These are phyloP conservation scores for Pisolithus orientalis DNA, from an alignment of 768 basidiomycete species.

Conservation along the genomic window DNA sequence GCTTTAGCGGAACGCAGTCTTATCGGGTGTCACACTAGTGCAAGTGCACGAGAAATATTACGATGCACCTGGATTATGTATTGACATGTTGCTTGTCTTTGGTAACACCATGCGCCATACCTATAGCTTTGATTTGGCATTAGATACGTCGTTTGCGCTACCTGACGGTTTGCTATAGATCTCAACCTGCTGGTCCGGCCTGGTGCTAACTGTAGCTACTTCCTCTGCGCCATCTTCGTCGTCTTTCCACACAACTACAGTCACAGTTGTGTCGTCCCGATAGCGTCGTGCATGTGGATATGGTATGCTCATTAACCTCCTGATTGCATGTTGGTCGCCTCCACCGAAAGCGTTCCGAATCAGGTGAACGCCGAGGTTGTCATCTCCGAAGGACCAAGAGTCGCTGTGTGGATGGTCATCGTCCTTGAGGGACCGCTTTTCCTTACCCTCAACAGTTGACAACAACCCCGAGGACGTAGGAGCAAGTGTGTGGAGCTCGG, in stretches of 20 bases:
- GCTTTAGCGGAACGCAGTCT: no score
- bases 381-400: constrained; percentile 75
- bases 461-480: constrained; percentile 45
- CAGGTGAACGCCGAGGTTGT: constrained; percentile 73
- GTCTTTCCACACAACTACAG: constrained; percentile 80
- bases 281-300: constrained; percentile 69
- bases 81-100: neutral
- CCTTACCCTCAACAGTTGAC: constrained; percentile 59
- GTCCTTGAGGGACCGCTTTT: constrained; percentile 23
- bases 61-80: no score
- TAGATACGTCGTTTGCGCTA: neutral
- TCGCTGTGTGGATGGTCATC: constrained; percentile 31
- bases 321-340: constrained; percentile 52
- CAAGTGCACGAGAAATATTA: no score
- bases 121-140: constrained; percentile 49
- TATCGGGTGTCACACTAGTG: no score
- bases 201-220: constrained; percentile 19
- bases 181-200: neutral
- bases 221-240: constrained; percentile 36
- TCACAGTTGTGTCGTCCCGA: constrained; percentile 82
- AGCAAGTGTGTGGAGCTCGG: constrained; percentile 47
- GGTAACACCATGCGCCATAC: neutral
- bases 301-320: constrained; percentile 73
- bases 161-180: neutral
- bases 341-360: constrained; percentile 94